These are phyloP conservation scores for Cinchona pubescens DNA, from an alignment of 257 asterid species.

Conservation along the genomic window DNA sequence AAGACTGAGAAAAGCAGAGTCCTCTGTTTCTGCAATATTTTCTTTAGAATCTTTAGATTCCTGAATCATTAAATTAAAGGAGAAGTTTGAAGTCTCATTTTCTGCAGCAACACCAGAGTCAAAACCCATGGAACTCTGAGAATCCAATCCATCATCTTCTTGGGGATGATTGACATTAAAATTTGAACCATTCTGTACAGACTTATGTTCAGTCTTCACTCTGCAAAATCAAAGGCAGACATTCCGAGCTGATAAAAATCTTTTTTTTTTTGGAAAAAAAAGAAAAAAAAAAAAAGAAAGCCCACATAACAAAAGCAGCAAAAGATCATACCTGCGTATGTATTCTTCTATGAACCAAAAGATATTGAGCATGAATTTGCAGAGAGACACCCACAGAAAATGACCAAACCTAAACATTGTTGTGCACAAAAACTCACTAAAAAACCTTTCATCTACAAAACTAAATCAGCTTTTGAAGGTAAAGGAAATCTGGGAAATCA, in stretches of 20 bases:
- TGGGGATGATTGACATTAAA: constrained; percentile 26
- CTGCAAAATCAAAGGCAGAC: constrained; percentile 32
- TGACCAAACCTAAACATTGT: constrained; percentile 30
- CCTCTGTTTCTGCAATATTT: constrained; percentile 34
- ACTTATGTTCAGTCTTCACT: constrained; percentile 26
- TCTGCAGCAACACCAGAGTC: constrained; percentile 27
- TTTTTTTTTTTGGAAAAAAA: too few relatives aligned
- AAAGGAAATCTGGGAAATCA: constrained; percentile 26
- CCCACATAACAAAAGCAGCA: neutral
- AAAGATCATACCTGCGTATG: constrained; percentile 41
- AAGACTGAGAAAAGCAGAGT: constrained; percentile 46
- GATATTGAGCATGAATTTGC: constrained; percentile 35
- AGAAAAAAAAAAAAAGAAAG: neutral
- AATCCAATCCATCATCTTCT: constrained; percentile 27
- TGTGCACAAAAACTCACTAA: constrained; percentile 24
- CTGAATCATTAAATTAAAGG: constrained; percentile 13
- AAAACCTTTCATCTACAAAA: constrained; percentile 24
- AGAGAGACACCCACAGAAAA: constrained; percentile 32
- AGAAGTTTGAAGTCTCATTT: constrained; percentile 4
- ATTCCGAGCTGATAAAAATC: neutral
- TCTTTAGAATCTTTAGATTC: constrained; percentile 13
- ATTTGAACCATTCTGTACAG: constrained; percentile 28
- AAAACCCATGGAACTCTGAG: constrained; percentile 19
- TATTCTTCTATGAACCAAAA: constrained; percentile 30
- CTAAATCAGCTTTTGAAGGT: constrained; percentile 32